Conservation (phyloP, 2,329 filamentous ascomycete genomes). For the Fusarium brevicatenulatum region DNA sequence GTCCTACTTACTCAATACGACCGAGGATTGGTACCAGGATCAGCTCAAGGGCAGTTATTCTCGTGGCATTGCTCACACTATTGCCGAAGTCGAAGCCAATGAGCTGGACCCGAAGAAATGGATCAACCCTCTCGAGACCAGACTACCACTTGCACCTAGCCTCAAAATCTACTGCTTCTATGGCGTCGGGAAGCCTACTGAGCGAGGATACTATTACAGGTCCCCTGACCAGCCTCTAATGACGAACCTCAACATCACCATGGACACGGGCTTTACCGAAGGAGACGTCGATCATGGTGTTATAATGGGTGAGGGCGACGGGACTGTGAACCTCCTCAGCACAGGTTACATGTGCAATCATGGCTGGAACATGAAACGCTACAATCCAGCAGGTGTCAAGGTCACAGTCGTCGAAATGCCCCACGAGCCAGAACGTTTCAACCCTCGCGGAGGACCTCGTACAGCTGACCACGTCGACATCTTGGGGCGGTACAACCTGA, state of each 20-base stretch:
- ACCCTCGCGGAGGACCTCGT: slow-evolving; percentile 76
- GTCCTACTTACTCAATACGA: slow-evolving; percentile 78
- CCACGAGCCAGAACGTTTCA: slow-evolving; percentile 93
- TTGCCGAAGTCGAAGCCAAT: slow-evolving; percentile 82
- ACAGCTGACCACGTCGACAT: slow-evolving; percentile 97
- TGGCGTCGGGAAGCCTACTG: slow-evolving; percentile 91
- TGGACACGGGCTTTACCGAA: slow-evolving; percentile 71
- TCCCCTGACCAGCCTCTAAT: slow-evolving; percentile 69
- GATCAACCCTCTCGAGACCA: slow-evolving; percentile 93
- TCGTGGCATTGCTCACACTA: slow-evolving; percentile 84
- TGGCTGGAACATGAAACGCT: slow-evolving; percentile 92
- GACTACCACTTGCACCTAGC: slow-evolving; percentile 85
- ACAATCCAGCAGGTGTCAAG: slow-evolving; percentile 85
- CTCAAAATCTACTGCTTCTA: slow-evolving; percentile 99
- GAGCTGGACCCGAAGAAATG: slow-evolving; percentile 83
- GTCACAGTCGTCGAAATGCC: slow-evolving; percentile 95
- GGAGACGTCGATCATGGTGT: slow-evolving; percentile 83
- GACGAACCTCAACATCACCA: slow-evolving; percentile 78
- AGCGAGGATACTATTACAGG: slow-evolving; percentile 92
- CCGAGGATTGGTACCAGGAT: slow-evolving; percentile 86
- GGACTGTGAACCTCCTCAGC: slow-evolving; percentile 92
- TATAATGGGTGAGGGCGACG: slow-evolving; percentile 95
- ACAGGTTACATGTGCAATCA: slow-evolving; percentile 96
- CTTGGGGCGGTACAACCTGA: slow-evolving; percentile 85
- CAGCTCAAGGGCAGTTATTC: slow-evolving; percentile 82